Base-by-base conservation (phyloP, 805 yeast genomes). In the Kregervanrija pseudodelftensis region DNA sequence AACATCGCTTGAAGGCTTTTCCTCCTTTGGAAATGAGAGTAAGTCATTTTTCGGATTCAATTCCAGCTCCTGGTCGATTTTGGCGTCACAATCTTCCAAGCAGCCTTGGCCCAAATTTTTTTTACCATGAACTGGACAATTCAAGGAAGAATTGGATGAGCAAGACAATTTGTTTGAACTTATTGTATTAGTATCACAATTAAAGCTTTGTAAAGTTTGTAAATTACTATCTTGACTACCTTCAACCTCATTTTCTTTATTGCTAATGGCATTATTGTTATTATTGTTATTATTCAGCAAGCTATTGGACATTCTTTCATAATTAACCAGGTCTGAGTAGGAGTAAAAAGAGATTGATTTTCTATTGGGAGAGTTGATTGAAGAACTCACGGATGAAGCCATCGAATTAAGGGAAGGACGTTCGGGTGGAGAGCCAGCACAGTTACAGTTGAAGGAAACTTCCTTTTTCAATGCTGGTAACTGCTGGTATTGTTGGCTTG, bases 281-380 rank as follows among this genome's bases (percentile, higher is more conserved):
- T 33, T 22, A 31, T 35, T 43, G 14, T 33, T 15, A 10, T 4
- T 33, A 33, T 33, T 22, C 28, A 22, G 28, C 8, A 22, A 22
- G 7, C 28, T 22, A n/a, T 44, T 43, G 8, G 51, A 39, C 38
- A 42, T 28, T 36, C 58, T 42, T 41, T 63, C 67, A 41, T 49
- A 58, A 40, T 56, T 57, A 30, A 63, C 54, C 28, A 63, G 45
- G 37, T 64, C 67, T 3, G 61, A 55, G 36, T 54, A 64, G 2
- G 68, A 61, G 48, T 58, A 63, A 47, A 63, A 64, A 14, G 61
- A 54, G 30, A 64, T 54, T 4, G 63, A 54, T 39, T 57, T 57
- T n/a, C 63, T 50, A 13, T 44, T 35, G 5, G 48, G 13, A 14
- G 39, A 32, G 28, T 35, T 15, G 4, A 13, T 14, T 15, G 38